A percentile compares a stretch with the other conserved stretches of the same genome.
phyloP scores from a whole-genome alignment of 2,329 filamentous ascomycete genomes.

The Sphaerulina vaccinii region DNA sequence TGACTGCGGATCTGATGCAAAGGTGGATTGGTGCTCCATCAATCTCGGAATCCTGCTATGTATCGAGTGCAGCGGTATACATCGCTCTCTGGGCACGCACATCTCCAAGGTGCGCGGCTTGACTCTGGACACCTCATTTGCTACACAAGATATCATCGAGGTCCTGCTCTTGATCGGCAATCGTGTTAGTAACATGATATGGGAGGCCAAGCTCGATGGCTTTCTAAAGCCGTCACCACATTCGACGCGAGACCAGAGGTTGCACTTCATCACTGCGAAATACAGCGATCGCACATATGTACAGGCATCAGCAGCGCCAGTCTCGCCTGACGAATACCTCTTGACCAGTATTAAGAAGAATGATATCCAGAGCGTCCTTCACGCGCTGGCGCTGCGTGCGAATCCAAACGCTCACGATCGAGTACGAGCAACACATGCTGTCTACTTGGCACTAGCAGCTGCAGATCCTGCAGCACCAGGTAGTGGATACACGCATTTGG shows the following conservation, averaged over 20 bases:
- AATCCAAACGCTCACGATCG: conserved; percentile 85
- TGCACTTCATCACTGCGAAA: conserved; percentile 94
- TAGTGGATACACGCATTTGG: conserved; percentile 38
- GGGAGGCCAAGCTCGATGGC: conserved; percentile 81
- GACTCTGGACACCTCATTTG: conserved; percentile 91
- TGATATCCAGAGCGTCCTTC: conserved; percentile 89
- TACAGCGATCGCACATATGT: conserved; percentile 85
- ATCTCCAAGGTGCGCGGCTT: conserved; percentile 96
- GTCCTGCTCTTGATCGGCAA: conserved; percentile 89
- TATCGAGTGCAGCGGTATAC: conserved; percentile 97
- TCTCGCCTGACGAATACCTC: conserved; percentile 82
- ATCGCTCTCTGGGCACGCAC: conserved; percentile 92
- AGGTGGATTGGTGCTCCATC: conserved; percentile 98
- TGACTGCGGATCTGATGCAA: conserved; percentile 85
- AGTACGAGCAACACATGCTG: conserved; percentile 80
- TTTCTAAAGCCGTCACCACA: conserved; percentile 70
- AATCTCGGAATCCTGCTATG: conserved; percentile 95
- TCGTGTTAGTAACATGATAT: conserved; percentile 91
- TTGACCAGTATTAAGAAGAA: conserved; percentile 94
- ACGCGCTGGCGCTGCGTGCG: conserved; percentile 79
- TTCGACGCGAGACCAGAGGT: conserved; percentile 81
- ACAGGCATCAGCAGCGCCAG: conserved; percentile 61
- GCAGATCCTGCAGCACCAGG: conserved; percentile 81
- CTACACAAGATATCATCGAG: conserved; percentile 95
- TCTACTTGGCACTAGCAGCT: conserved; percentile 88